Conservation (phyloP, 352 stramenopile species). For the Globisporangium canariense region DNA sequence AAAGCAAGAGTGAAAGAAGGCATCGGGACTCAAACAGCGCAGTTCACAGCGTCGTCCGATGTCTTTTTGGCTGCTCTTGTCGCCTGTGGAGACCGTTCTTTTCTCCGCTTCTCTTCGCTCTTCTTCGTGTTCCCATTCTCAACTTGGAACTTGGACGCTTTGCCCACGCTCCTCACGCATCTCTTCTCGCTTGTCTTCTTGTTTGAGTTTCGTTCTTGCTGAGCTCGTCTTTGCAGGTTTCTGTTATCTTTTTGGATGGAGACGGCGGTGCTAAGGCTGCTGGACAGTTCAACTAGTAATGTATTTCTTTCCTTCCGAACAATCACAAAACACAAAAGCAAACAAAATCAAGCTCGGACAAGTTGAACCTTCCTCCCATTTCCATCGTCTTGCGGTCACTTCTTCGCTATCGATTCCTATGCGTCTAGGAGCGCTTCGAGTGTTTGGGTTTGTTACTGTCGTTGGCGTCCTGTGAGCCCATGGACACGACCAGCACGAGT, state of each 20-base stretch:
- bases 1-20: not conserved
- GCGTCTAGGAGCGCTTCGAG: not conserved
- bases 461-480: not conserved
- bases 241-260: constrained; percentile 11
- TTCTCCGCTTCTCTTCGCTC: not conserved
- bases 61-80: not conserved
- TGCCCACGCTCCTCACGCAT: not conserved
- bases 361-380: not conserved
- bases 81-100: not conserved
- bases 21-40: not conserved
- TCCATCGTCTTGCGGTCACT: not conserved
- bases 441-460: not conserved
- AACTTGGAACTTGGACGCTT: not conserved
- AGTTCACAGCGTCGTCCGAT: constrained; percentile 4
- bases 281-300: constrained; percentile 23
- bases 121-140: not conserved
- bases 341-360: constrained; percentile 4
- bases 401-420: not conserved
- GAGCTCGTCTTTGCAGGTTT: not conserved
- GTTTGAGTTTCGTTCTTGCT: not conserved
- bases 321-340: not conserved
- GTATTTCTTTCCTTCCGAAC: constrained; percentile 25
- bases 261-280: not conserved
- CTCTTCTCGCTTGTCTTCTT: not conserved
- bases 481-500: constrained; percentile 17